Base-by-base conservation (phyloP, 129 eudicot genomes). In the Lactuca sativa region DNA sequence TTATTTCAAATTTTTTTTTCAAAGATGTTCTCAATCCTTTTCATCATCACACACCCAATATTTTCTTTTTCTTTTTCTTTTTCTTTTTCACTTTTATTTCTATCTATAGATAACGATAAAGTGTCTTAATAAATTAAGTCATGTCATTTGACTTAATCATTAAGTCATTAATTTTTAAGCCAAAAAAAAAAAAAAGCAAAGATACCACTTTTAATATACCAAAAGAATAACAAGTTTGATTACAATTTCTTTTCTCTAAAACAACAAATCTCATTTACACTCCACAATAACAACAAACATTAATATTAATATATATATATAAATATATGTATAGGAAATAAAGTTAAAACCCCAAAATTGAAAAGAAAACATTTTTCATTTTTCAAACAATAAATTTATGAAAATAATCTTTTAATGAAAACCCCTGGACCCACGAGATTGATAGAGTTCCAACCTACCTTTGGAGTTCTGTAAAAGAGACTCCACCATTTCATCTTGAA, bases 351-450 rank as follows among this genome's bases (percentile, higher is more conserved):
- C 58, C 56, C 55, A 55, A 70, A 63, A 62, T 13, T 47, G 12
- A 55, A 70, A 62, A 70, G 64, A 61, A 21, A 44, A 63, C 59
- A 40, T 25, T 30, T 25, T 43, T 36, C 70, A 47, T 25, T 30
- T 25, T 43, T 37, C 70, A 47, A 69, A 13, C 67, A 43, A 59
- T 40, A 47, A 62, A 18, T 30, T 75, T 8, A 59, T 55, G 18
- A 38, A 47, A 47, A 25, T 53, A 43, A 43, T 55, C 38, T 44
- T 44, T 71, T 75, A 80, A 57, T 69, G 84, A 48, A 80, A 80
- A n/a, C 84, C 84, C 51, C 84, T 59, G 3, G 84, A 75, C 18
- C 81, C 81, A 51, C 84, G 75, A 43, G 84, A 80, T 64, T 80
- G 84, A 33, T 80, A 80, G 16, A 80, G 78, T 58, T 80, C 84